A percentile compares a stretch with the other conserved stretches of the same genome.
Conservation (phyloP, 768 basidiomycete species). For the Termitomyces eurrhizus region DNA sequence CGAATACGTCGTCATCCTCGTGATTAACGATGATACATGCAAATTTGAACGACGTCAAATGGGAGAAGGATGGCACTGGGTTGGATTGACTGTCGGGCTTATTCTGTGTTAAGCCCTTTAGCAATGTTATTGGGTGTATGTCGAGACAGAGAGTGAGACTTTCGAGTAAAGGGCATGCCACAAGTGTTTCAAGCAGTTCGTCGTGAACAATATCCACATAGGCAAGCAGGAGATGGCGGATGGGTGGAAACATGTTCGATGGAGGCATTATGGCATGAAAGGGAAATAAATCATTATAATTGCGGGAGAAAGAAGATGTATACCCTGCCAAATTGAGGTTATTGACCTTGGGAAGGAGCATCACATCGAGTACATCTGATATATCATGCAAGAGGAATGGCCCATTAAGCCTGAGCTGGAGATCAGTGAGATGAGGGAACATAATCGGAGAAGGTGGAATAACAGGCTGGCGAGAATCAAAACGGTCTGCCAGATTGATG, state of each 20-base stretch:
- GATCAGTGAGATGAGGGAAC: constrained; percentile 1
- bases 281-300: neutral
- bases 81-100: too few species aligned
- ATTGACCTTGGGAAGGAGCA: neutral
- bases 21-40: neutral
- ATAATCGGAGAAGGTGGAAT: neutral
- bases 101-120: neutral
- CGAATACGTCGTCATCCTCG: neutral
- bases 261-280: neutral
- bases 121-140: neutral
- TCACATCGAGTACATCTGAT: neutral
- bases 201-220: neutral
- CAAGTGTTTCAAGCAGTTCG: neutral
- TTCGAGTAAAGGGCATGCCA: neutral
- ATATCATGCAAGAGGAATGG: neutral
- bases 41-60: neutral
- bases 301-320: neutral
- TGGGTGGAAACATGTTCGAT: neutral
- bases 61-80: neutral
- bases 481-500: neutral
- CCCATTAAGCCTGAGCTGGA: neutral
- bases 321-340: neutral
- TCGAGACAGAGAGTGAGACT: neutral
- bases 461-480: neutral
- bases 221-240: neutral